Evolutionary conservation across 208 protist species (phyloP), one percentile per base, ranked within the genome.

Genomic region (Leptomonas pyrrhocoris): DNA sequence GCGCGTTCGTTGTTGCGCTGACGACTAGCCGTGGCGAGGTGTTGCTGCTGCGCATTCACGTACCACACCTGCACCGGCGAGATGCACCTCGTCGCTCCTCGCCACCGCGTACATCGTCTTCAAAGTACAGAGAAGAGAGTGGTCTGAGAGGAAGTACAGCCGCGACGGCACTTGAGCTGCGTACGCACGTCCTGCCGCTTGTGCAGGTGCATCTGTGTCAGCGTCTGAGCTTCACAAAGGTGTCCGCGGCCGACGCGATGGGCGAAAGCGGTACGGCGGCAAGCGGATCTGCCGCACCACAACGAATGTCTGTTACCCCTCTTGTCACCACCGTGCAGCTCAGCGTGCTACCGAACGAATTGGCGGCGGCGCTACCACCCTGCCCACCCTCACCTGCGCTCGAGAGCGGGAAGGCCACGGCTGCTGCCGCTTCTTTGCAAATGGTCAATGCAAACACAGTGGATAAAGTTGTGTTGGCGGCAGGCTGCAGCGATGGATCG

Each of bases 401-500:
- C 51, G 51, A 38, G 23, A 38, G 30, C 2, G 28, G 19, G n/a
- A n/a, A n/a, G n/a, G n/a, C n/a, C n/a, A n/a, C n/a, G 6, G 23
- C 13, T 30, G 23, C 2, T 23, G 28, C n/a, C 54, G 54, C 13
- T 4, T 36, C 31, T 16, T 2, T 13, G 34, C 21, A 25, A 23
- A 2, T 16, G 15, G 19, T 27, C 27, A n/a, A 28, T 13, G 16
- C 4, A 38, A 27, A 38, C 2, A 50, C 15, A 1, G 25, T 50
- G 59, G 31, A 56, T 51, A 30, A 63, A 16, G 58, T 81, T 13
- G 63, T 34, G 56, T 36, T 81, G 38, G 23, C 74, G 30, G 64
- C 68, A 27, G 70, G 70, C 66, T 81, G 69, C 60, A 68, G 57
- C 21, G 77, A 81, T 45, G 77, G 77, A 34, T 77, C 77, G 11